Percentiles rank a stretch among this genome's conserved stretches.
Conservation (phyloP, 257 asterid genomes). For the Capsicum chinense region DNA sequence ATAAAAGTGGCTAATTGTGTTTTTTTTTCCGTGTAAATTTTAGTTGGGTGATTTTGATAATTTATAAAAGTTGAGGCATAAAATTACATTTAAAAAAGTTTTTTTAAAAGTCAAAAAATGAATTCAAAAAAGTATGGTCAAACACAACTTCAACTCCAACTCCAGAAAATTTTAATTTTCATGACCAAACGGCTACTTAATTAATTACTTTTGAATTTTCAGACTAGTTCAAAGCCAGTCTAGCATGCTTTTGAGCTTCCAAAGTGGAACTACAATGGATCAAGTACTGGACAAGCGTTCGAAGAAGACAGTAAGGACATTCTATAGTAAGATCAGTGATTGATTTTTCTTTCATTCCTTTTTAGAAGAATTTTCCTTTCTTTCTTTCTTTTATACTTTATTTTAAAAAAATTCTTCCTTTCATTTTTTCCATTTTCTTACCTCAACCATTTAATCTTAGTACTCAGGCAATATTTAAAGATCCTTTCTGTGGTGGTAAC, state of each 20-base stretch:
- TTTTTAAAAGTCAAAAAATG: no score
- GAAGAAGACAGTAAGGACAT: constrained; percentile 99
- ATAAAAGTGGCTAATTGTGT: no score
- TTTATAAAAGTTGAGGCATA: no score
- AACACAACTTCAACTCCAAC: no score
- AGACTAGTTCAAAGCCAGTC: constrained; percentile 88
- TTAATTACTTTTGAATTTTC: constrained; percentile 32
- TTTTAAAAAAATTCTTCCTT: background rate
- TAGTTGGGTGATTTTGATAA: no score
- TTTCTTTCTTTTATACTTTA: background rate
- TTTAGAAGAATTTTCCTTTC: background rate
- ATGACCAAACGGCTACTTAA: background rate
- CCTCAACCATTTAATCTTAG: constrained; percentile 41
- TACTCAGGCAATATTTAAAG: constrained; percentile 98
- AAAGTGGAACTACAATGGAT: constrained; percentile 98
- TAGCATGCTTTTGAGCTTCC: constrained; percentile 96
- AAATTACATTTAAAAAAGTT: no score
- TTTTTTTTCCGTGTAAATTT: no score
- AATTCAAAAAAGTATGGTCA: no score
- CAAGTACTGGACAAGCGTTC: constrained; percentile 99
- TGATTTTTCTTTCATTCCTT: background rate
- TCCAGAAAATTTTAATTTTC: no score
- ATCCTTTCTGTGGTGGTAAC: constrained; percentile 98
- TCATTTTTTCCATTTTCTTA: background rate
- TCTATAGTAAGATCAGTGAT: constrained; percentile 66